These are phyloP conservation scores for Boletus vermiculosoides DNA, from an alignment of 768 basidiomycete genomes.

Conservation along the genomic window DNA sequence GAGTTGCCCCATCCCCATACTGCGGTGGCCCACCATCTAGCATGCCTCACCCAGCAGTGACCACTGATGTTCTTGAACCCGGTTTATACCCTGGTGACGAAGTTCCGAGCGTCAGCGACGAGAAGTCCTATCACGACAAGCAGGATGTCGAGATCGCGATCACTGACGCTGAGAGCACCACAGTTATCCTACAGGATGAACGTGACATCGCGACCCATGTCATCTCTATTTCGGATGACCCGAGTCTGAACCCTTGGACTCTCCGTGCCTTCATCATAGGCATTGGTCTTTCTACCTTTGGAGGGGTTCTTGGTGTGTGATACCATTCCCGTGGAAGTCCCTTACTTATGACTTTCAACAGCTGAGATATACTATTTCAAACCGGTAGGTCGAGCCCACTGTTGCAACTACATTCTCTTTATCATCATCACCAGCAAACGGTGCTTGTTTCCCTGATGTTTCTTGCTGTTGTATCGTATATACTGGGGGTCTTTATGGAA, in stretches of 20 bases:
- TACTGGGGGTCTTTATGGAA: constrained; percentile 48
- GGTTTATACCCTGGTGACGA: neutral
- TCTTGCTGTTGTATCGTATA: constrained; percentile 51
- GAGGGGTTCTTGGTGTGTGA: constrained; percentile 48
- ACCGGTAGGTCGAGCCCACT: constrained; percentile 35
- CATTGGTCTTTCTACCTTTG: constrained; percentile 51
- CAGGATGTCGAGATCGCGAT: constrained; percentile 34
- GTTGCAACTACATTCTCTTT: neutral
- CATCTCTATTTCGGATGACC: constrained; percentile 38
- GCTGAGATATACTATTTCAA: constrained; percentile 66
- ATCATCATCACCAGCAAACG: constrained; percentile 42
- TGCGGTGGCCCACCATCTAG: neutral
- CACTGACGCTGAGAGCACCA: constrained; percentile 11
- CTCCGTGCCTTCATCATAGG: constrained; percentile 55
- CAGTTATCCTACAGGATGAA: constrained; percentile 38
- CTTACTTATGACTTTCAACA: constrained; percentile 19
- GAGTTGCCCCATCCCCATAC: neutral
- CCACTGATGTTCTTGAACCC: constrained; percentile 1
- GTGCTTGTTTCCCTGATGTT: constrained; percentile 54
- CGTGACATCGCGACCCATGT: constrained; percentile 49
- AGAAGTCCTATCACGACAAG: constrained; percentile 29
- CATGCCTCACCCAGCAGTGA: constrained; percentile 9
- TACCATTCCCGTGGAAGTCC: neutral
- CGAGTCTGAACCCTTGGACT: constrained; percentile 30
- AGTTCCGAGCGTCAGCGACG: constrained; percentile 11